These are phyloP conservation scores for Neurospora sp. DNA, from an alignment of 495 filamentous ascomycete genomes.

Conservation along the genomic window DNA sequence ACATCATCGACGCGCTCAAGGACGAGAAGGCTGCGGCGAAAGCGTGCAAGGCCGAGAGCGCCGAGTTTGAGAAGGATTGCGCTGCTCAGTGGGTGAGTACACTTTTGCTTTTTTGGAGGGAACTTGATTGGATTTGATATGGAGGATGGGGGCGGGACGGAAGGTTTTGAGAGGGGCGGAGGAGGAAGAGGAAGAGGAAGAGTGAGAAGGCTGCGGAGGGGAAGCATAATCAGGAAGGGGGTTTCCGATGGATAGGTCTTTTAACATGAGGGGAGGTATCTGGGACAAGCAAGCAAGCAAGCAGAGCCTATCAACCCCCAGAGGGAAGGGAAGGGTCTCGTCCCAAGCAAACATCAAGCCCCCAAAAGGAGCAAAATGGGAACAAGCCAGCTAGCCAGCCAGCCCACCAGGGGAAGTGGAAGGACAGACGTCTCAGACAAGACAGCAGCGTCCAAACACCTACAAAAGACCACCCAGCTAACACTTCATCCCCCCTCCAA, in stretches of 20 bases:
- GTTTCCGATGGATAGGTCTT: not conserved
- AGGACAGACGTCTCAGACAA: not conserved
- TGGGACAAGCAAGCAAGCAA: not conserved
- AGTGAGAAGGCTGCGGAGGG: no score
- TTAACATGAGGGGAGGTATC: not conserved
- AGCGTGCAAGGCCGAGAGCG: slow-evolving; percentile 56
- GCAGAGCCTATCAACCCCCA: not conserved
- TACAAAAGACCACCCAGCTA: not conserved
- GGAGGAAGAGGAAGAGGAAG: not conserved
- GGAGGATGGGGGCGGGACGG: no score
- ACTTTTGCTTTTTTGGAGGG: not conserved
- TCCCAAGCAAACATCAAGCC: not conserved
- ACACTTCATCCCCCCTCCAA: not conserved
- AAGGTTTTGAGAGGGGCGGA: not conserved
- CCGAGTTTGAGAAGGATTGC: slow-evolving; percentile 64
- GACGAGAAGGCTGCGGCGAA: slow-evolving; percentile 51
- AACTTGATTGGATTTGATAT: no score
- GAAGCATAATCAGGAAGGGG: no score
- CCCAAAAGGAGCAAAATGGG: not conserved
- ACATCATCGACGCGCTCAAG: slow-evolving; percentile 77
- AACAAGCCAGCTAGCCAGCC: not conserved
- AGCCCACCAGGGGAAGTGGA: not conserved
- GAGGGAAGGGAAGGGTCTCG: not conserved
- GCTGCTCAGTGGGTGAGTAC: slow-evolving; percentile 32
- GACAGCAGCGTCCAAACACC: not conserved